Evolutionary conservation across 306 rosid genomes (phyloP).

Genomic region (Fragaria nilgerrensis): DNA sequence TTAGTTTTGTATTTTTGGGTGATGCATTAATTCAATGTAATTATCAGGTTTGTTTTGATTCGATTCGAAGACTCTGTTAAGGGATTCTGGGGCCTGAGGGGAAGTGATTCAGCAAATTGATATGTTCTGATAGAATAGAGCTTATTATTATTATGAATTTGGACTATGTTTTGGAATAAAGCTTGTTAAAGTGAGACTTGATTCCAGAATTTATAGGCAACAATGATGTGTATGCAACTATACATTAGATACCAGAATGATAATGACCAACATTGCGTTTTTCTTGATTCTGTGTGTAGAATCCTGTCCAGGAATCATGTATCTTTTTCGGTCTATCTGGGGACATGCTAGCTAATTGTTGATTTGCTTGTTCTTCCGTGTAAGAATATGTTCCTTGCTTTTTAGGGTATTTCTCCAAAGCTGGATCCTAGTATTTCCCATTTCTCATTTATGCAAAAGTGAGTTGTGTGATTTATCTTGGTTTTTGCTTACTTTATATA

Average conservation of each 20-base stretch:
- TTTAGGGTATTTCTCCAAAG: neutral
- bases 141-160: neutral
- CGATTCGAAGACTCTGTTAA: neutral
- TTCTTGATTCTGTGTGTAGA: neutral
- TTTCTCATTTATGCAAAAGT: neutral
- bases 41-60: neutral
- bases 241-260: neutral
- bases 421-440: neutral
- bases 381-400: neutral
- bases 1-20: no score
- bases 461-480: neutral
- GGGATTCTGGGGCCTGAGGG: neutral
- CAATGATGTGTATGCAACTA: no score
- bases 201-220: neutral
- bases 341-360: neutral
- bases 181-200: neutral
- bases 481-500: conserved; percentile 12
- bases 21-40: neutral
- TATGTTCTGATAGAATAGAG: neutral
- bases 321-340: neutral
- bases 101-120: neutral
- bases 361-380: neutral
- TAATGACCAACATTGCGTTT: neutral
- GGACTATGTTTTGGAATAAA: neutral
- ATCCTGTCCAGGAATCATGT: neutral